phyloP scores from a whole-genome alignment of 2,329 filamentous ascomycete species.

The Didymella segeticola region DNA sequence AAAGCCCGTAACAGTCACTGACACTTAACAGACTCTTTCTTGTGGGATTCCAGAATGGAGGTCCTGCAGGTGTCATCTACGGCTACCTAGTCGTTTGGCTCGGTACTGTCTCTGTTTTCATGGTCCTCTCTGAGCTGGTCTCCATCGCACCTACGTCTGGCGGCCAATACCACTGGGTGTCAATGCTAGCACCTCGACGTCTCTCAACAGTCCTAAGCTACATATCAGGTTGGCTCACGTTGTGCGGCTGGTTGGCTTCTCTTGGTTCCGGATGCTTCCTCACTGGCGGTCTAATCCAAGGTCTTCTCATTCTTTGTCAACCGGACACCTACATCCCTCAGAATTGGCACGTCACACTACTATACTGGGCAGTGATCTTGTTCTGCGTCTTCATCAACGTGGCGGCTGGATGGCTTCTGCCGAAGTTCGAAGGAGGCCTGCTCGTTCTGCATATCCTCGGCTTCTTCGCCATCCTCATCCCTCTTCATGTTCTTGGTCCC shows the following conservation, averaged over 20 bases:
- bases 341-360: slow-evolving; percentile 58
- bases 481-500: slow-evolving; percentile 53
- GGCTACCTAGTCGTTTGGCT: slow-evolving; percentile 39
- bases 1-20: background rate
- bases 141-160: slow-evolving; percentile 46
- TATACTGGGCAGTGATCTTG: slow-evolving; percentile 54
- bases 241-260: slow-evolving; percentile 50
- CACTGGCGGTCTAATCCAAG: slow-evolving; percentile 38
- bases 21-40: slow-evolving; percentile 27
- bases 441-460: slow-evolving; percentile 58
- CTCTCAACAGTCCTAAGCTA: slow-evolving; percentile 52
- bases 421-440: slow-evolving; percentile 55
- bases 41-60: slow-evolving; percentile 33
- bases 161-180: slow-evolving; percentile 48
- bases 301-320: slow-evolving; percentile 48
- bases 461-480: slow-evolving; percentile 58
- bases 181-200: slow-evolving; percentile 49
- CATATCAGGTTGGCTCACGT: slow-evolving; percentile 52
- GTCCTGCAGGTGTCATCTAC: slow-evolving; percentile 40
- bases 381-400: slow-evolving; percentile 54
- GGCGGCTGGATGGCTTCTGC: slow-evolving; percentile 52
- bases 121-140: slow-evolving; percentile 41
- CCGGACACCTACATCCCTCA: slow-evolving; percentile 45
- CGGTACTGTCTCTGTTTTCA: slow-evolving; percentile 37
- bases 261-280: slow-evolving; percentile 39